Base-by-base conservation (phyloP, 2,329 filamentous ascomycete genomes). In the Apiospora pterosperma region DNA sequence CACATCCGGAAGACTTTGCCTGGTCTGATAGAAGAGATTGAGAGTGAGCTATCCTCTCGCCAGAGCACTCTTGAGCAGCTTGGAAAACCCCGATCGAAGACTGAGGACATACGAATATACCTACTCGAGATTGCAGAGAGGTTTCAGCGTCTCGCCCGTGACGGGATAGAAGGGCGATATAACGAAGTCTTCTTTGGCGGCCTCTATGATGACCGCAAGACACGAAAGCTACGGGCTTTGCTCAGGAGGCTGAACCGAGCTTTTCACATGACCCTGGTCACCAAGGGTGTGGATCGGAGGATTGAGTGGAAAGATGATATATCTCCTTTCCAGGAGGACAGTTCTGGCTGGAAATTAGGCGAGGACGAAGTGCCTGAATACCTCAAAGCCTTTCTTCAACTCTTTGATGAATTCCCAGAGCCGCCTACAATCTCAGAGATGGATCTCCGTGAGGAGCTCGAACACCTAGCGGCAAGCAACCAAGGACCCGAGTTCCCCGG, bases 121-220 rank as follows among this genome's bases (percentile, higher is more conserved):
- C 71, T 80, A 1, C 67, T 79, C 5, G 68, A 69, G 10, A 75
- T 82, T 21, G 76, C 78, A 59, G 73, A 73, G 23, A 70, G 69
- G 1, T 82, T 80, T 63, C 75, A 77, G 31, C 67, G 70, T 1
- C 69, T 83, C n/a, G 76, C 74, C 3, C 68, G 68, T 3, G 72
- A 79, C 28, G 78, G 77, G 0, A 63, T 81, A n/a, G 75, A 77
- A 60, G 81, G 81, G 0, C 73, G 73, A 25, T 82, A 82, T 62
- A 62, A 36, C 0, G 75, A 82, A 64, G 64, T 71, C 0, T 82
- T 81, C 65, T 82, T 82, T 52, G 75, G 76, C 4, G 71, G 67
- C 10, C 38, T 71, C 2, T 70, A 68, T 19, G 58, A 66, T 0
- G 70, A 77, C 16, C 65, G 69, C 23, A 68, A 64, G 16, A 68